Evolutionary conservation across 225 moss, liverwort and hornwort species (phyloP).

Genomic region (Bryum argenteum): DNA sequence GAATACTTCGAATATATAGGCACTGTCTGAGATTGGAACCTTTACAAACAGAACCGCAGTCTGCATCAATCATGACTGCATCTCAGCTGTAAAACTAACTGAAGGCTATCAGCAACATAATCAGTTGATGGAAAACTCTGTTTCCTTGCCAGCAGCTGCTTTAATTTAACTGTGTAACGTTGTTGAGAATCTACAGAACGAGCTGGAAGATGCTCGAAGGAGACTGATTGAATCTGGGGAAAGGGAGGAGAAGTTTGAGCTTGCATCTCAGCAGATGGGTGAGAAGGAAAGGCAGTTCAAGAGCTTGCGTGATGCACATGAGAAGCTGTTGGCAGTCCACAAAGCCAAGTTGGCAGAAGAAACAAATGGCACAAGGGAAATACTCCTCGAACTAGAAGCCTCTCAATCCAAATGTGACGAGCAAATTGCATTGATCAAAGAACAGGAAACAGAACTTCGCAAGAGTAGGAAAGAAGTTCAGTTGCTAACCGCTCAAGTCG

Average conservation of each 20-base stretch:
- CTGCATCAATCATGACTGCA: no score
- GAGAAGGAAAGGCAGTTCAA: constrained; percentile 58
- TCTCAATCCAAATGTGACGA: constrained; percentile 55
- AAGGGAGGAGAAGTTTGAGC: constrained; percentile 64
- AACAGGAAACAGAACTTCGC: constrained; percentile 51
- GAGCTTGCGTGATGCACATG: constrained; percentile 53
- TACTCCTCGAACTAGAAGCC: constrained; percentile 58
- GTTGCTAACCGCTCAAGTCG: constrained; percentile 45
- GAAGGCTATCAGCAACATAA: no score
- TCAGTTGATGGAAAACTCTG: no score
- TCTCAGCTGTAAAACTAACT: no score
- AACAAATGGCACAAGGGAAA: constrained; percentile 54
- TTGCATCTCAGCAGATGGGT: constrained; percentile 40
- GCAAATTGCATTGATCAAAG: constrained; percentile 47
- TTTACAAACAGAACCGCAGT: no score
- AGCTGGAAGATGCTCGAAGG: constrained; percentile 35
- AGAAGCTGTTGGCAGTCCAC: constrained; percentile 52
- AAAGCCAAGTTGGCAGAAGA: constrained; percentile 53
- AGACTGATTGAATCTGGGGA: constrained; percentile 58
- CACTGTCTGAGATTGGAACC: no score
- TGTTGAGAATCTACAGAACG: constrained; percentile 20
- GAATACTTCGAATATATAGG: no score
- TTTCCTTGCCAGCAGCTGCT: no score
- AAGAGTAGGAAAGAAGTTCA: constrained; percentile 43
- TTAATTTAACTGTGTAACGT: no score